Evolutionary conservation across 305 asterid genomes (phyloP).

Genomic region (Fraxinus greggii): DNA sequence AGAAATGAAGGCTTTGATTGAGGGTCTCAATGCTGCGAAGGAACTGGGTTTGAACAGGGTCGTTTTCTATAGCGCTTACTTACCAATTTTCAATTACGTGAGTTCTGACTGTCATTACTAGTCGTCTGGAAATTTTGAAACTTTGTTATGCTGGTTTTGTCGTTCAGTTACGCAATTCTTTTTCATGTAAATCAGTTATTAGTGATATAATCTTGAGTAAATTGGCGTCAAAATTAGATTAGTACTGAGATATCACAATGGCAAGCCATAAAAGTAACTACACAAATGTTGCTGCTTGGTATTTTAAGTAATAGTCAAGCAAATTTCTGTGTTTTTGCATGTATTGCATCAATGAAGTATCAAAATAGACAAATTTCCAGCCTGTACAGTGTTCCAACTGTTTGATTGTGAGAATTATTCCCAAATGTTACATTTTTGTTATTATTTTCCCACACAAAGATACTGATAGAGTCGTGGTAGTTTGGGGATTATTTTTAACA

Average conservation of each 20-base stretch:
- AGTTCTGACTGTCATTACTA: slow-evolving; percentile 30
- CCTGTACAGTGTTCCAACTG: background rate
- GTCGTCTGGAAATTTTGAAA: background rate
- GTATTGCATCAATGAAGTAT: background rate
- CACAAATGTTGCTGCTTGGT: background rate
- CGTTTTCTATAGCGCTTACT: slow-evolving; percentile 42
- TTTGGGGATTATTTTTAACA: background rate
- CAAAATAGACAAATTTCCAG: background rate
- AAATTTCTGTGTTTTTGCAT: background rate
- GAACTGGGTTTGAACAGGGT: slow-evolving; percentile 55
- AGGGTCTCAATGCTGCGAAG: slow-evolving; percentile 59
- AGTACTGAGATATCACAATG: background rate
- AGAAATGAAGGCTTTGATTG: slow-evolving; percentile 60
- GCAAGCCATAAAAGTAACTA: background rate
- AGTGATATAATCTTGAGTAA: background rate
- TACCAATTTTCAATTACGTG: slow-evolving; percentile 46
- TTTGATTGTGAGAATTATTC: background rate
- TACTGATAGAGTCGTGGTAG: background rate
- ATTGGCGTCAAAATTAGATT: background rate
- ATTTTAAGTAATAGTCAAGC: background rate
- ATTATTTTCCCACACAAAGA: background rate
- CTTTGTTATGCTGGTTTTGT: background rate
- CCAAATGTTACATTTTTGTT: background rate
- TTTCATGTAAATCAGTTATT: background rate
- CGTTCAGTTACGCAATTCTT: background rate